Conservation (phyloP, 2,329 filamentous ascomycete species). For the Aciculosporium take region DNA sequence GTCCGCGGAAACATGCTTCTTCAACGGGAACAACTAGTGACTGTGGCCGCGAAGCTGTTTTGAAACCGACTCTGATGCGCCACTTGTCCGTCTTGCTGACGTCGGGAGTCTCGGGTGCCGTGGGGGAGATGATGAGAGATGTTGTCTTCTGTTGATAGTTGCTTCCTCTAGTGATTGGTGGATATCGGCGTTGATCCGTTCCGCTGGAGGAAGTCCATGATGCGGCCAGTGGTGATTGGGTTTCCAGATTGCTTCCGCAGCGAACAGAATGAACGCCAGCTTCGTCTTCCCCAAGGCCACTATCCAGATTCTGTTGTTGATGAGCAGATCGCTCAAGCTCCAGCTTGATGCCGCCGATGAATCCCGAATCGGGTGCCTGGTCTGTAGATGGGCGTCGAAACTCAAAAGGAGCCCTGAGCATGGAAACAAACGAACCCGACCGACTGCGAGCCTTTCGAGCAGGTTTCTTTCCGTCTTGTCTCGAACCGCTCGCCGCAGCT, state of each 20-base stretch:
- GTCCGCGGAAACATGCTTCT: not conserved
- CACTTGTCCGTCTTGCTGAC: constrained; percentile 20
- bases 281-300: constrained; percentile 13
- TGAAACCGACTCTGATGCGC: constrained; percentile 16
- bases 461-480: constrained; percentile 11
- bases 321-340: constrained; percentile 24
- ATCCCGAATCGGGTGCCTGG: constrained; percentile 18
- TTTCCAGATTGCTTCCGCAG: constrained; percentile 14
- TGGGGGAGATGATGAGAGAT: constrained; percentile 14
- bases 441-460: constrained; percentile 16
- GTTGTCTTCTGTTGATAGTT: constrained; percentile 13
- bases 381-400: constrained; percentile 20
- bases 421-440: constrained; percentile 23
- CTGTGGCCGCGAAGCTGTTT: constrained; percentile 2
- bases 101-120: constrained; percentile 16
- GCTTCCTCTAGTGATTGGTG: constrained; percentile 23
- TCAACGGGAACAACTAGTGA: not conserved
- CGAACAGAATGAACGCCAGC: constrained; percentile 21
- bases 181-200: constrained; percentile 19
- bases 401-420: constrained; percentile 22
- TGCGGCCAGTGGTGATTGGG: constrained; percentile 11
- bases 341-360: constrained; percentile 28
- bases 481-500: constrained; percentile 6
- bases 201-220: constrained; percentile 6
- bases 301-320: constrained; percentile 15